Percentiles rank a stretch among this genome's conserved stretches.
These are phyloP conservation scores for Terana coerulea DNA, from an alignment of 768 basidiomycete genomes.

Conservation along the genomic window DNA sequence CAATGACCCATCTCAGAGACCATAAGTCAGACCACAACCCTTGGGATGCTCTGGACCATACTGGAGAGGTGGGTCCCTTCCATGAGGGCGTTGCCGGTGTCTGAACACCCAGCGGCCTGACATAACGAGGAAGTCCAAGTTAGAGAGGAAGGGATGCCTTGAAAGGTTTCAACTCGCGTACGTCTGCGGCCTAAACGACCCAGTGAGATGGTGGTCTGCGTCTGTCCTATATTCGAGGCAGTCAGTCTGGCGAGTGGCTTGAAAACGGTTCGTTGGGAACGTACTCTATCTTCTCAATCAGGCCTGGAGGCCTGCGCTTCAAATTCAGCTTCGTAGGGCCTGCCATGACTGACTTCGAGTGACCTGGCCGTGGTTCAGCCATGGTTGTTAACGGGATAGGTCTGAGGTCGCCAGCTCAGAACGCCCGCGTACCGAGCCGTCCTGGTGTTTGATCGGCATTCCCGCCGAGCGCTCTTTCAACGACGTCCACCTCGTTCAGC, in stretches of 20 bases:
- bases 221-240: slow-evolving; percentile 38
- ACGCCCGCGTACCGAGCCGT: no score
- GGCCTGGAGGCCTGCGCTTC: slow-evolving; percentile 8
- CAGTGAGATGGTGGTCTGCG: slow-evolving; percentile 56
- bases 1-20: slow-evolving; percentile 64
- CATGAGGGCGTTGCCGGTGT: neutral
- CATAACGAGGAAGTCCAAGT: no score
- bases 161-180: slow-evolving; percentile 28
- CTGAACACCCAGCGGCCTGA: slow-evolving; percentile 19
- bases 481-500: neutral
- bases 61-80: neutral
- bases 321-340: no score
- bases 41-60: slow-evolving; percentile 19
- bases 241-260: slow-evolving; percentile 5
- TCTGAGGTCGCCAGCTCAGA: no score
- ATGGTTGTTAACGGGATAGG: no score
- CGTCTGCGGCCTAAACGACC: slow-evolving; percentile 64
- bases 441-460: no score
- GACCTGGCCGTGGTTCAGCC: no score
- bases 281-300: slow-evolving; percentile 24
- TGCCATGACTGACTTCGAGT: no score
- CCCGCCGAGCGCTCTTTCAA: neutral
- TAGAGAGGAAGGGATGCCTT: no score
- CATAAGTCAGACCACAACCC: slow-evolving; percentile 51
- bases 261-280: no score